Percentiles rank a stretch among this genome's conserved stretches.
Evolutionary conservation across 1,284 basidiomycete species (phyloP).

Genomic region (Exobasidium rhododendri): DNA sequence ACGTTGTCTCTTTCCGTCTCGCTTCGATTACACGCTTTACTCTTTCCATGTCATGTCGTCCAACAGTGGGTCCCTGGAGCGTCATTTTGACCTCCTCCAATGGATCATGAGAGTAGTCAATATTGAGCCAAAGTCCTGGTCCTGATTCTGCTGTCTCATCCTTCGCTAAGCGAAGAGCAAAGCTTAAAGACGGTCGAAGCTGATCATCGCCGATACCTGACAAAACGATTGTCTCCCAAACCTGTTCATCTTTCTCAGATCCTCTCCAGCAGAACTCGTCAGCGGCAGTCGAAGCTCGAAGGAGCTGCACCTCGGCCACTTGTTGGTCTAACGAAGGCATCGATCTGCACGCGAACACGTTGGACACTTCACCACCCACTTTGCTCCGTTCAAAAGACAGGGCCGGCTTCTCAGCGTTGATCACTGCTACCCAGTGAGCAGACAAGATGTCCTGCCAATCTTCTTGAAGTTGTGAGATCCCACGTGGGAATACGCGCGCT

Average conservation of each 20-base stretch:
- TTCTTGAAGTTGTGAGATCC: no score
- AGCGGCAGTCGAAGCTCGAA: neutral
- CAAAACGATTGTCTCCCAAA: neutral
- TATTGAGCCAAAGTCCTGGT: neutral
- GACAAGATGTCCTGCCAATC: no score
- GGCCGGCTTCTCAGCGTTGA: no score
- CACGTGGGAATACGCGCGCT: no score
- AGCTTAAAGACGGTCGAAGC: neutral
- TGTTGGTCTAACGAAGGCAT: neutral
- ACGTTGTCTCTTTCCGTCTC: neutral
- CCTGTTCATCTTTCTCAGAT: neutral
- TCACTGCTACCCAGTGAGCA: no score
- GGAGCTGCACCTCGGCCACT: conserved; percentile 6
- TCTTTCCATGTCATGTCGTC: neutral
- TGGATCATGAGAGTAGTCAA: neutral
- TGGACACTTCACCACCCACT: no score
- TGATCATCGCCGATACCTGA: neutral
- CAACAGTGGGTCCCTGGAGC: neutral
- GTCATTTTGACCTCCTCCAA: neutral
- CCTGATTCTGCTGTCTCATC: neutral
- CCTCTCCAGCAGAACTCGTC: conserved; percentile 4
- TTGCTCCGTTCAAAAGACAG: no score
- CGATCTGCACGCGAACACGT: no score
- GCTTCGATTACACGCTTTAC: neutral
- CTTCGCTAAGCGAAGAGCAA: neutral